A percentile compares a stretch with the other conserved stretches of the same genome.
Conservation (phyloP, 1,139 yeast genomes). For the Trichomonascaceae sp. region DNA sequence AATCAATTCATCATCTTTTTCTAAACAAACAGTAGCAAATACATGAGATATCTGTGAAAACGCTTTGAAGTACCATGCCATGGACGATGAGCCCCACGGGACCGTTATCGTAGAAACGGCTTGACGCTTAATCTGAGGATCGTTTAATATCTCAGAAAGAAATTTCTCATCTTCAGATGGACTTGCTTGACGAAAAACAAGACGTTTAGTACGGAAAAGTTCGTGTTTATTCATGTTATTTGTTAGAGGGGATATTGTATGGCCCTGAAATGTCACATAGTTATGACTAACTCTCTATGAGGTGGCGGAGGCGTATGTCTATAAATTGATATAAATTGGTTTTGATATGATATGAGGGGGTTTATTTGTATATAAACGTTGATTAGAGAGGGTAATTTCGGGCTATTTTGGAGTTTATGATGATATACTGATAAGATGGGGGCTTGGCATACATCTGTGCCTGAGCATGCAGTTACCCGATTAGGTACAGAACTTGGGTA, state of each 20-base stretch:
- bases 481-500: too few species aligned
- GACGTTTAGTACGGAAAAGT: neutral
- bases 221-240: neutral
- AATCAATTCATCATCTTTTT: neutral
- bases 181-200: neutral
- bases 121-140: neutral
- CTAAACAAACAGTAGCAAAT: neutral
- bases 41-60: neutral
- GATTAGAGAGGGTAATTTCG: neutral
- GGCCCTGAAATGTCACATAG: neutral
- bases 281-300: too few species aligned
- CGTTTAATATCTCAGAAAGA: neutral
- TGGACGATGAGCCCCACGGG: neutral
- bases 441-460: too few species aligned
- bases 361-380: neutral
- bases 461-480: too few species aligned
- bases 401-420: neutral
- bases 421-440: neutral
- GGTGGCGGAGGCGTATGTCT: too few species aligned
- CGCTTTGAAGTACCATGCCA: neutral
- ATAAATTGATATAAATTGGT: too few species aligned
- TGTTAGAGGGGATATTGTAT: neutral
- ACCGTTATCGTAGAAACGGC: neutral
- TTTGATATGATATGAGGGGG: neutral
- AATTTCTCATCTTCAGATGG: neutral